Evolutionary conservation across 345 rosid genomes (phyloP), one percentile per base, ranked within the genome.

Genomic region (Punica granatum): DNA sequence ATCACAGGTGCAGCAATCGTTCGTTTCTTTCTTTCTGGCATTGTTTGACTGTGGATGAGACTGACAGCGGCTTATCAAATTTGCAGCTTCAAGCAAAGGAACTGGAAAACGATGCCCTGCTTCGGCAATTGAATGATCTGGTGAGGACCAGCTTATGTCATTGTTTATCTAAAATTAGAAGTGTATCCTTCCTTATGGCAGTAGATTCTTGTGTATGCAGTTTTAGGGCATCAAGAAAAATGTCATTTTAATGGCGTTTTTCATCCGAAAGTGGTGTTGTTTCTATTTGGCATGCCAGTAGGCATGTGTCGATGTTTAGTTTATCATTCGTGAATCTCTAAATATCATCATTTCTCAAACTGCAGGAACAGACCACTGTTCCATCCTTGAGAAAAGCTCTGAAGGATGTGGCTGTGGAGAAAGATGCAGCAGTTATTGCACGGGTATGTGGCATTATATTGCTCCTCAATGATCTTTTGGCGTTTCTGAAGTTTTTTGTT

Each of bases 391-490:
- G 99, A 69, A 89, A 85, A 79, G 96, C 99, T 37, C 85, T 94
- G 44, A 89, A 80, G 85, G 98, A 94, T 78, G 92, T 89, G 64
- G 99, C 97, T 23, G 88, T 91, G 89, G 98, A 94, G 88, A 94
- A 94, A 82, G 98, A 94, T 85, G 99, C 98, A 54, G 96, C 99
- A 73, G 98, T 91, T 79, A 96, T 91, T 77, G 84, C 83, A 73
- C 86, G 95, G 84, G 99, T 88, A 81, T 11, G 53, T 46, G 39
- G 30, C 16, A 48, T 56, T 44, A 43, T 5, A 30, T 51, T 67
- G n/a, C 54, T 53, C 16, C 61, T 67, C 43, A 54, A 3, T 33
- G 30, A 48, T 30, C 70, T 23, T 61, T n/a, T 30, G n/a, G 9
- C 13, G 10, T 26, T 42, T 25, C 11, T 26, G 25, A 42, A n/a